Conservation (phyloP, 768 basidiomycete species). For the Pisolithus orientalis region DNA sequence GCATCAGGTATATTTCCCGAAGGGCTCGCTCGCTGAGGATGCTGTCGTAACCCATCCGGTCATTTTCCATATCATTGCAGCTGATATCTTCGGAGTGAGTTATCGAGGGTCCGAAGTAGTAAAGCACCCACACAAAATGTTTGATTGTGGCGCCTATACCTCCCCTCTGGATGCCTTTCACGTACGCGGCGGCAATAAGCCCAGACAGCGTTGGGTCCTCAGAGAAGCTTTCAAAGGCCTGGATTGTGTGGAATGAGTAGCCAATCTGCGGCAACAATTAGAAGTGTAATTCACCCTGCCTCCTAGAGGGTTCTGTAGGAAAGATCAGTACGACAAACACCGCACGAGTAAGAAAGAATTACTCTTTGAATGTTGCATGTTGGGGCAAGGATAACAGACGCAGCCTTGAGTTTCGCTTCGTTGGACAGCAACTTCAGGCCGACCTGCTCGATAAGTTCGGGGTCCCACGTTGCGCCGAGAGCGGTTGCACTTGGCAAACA, state of each 20-base stretch:
- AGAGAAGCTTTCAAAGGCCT: conserved; percentile 76
- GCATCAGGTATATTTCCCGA: conserved; percentile 55
- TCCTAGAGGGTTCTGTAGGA: conserved; percentile 56
- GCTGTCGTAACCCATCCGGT: conserved; percentile 55
- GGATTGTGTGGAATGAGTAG: conserved; percentile 7
- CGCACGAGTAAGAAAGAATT: conserved; percentile 11
- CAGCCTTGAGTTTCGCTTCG: conserved; percentile 66
- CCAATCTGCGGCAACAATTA: not conserved
- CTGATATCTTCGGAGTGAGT: conserved; percentile 22
- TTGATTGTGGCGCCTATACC: conserved; percentile 77
- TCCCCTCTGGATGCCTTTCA: conserved; percentile 71
- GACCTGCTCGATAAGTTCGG: conserved; percentile 53
- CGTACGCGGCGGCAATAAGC: conserved; percentile 60
- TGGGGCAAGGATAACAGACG: conserved; percentile 67
- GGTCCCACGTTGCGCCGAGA: conserved; percentile 70
- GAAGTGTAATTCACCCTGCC: conserved; percentile 43
- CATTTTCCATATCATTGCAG: conserved; percentile 79
- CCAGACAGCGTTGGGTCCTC: conserved; percentile 76
- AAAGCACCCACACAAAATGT: conserved; percentile 60
- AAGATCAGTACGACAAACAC: not conserved
- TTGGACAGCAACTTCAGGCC: conserved; percentile 60
- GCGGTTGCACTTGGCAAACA: conserved; percentile 72
- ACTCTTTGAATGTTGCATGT: conserved; percentile 84
- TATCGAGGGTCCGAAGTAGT: not conserved
- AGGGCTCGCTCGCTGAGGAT: conserved; percentile 46